Conservation (phyloP, 176 grass and related monocot species). For the Oryza brachyantha region DNA sequence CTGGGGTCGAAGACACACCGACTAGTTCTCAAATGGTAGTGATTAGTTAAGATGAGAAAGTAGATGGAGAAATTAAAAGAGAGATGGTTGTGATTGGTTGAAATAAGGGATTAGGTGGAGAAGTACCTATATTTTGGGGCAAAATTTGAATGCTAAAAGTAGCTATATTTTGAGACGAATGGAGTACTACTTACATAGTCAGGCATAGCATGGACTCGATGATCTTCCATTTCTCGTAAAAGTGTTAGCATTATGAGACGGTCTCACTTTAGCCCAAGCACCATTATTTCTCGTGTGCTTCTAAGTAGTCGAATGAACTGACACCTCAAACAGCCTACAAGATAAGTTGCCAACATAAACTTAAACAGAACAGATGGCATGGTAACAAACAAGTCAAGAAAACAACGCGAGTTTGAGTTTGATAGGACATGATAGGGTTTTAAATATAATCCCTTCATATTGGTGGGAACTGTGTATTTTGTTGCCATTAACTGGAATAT, state of each 20-base stretch:
- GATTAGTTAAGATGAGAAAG: too few species aligned
- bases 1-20: too few species aligned
- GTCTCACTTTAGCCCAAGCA: conserved; percentile 35
- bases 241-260: conserved; percentile 19
- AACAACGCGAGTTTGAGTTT: background rate
- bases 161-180: too few species aligned
- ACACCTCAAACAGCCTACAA: conserved; percentile 1
- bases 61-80: too few species aligned
- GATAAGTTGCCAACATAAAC: conserved; percentile 23
- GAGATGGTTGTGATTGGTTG: too few species aligned
- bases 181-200: conserved; percentile 49
- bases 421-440: background rate
- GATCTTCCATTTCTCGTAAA: conserved; percentile 47
- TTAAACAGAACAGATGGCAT: background rate
- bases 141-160: too few species aligned
- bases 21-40: too few species aligned
- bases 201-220: conserved; percentile 35
- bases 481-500: background rate
- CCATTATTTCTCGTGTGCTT: conserved; percentile 20
- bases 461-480: background rate
- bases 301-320: background rate
- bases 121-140: too few species aligned
- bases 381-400: background rate
- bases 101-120: too few species aligned
- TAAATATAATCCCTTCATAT: background rate